A percentile compares a stretch with the other conserved stretches of the same genome.
Evolutionary conservation across 2,329 filamentous ascomycete species (phyloP).

Genomic region (Boeremia exigua): DNA sequence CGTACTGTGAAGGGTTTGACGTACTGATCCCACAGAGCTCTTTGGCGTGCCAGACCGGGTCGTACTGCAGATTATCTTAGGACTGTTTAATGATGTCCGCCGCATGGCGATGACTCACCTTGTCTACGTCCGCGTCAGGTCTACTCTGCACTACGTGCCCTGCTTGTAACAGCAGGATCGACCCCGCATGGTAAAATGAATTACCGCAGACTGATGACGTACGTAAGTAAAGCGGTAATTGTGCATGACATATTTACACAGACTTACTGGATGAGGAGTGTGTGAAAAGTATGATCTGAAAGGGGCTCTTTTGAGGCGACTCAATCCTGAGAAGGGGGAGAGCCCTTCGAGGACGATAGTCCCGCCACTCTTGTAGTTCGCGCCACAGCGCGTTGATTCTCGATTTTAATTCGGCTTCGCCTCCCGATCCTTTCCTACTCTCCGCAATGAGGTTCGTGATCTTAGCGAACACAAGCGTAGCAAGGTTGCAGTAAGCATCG

Average conservation of each 20-base stretch:
- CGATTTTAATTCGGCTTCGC: not conserved
- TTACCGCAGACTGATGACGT: not conserved
- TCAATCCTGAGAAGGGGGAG: not conserved
- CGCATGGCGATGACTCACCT: not conserved
- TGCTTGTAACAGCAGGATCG: constrained; percentile 1
- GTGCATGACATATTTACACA: too few species aligned
- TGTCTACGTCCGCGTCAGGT: not conserved
- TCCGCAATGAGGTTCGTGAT: not conserved
- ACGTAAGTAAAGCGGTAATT: not conserved
- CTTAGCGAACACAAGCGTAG: constrained; percentile 2
- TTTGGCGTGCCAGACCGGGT: not conserved
- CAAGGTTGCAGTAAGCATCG: constrained; percentile 7
- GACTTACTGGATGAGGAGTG: constrained; percentile 2
- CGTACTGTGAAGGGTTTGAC: not conserved
- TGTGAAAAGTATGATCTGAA: not conserved
- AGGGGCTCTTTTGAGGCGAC: not conserved
- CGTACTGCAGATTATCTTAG: not conserved
- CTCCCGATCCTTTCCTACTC: not conserved
- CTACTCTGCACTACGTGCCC: not conserved
- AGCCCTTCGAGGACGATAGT: not conserved
- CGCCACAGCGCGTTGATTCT: not conserved
- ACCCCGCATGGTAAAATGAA: constrained; percentile 5
- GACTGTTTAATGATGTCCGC: too few species aligned
- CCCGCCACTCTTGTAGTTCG: constrained; percentile 3
- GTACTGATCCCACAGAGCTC: constrained; percentile 6